Base-by-base conservation (phyloP, 345 rosid genomes). In the Alliaria petiolata region DNA sequence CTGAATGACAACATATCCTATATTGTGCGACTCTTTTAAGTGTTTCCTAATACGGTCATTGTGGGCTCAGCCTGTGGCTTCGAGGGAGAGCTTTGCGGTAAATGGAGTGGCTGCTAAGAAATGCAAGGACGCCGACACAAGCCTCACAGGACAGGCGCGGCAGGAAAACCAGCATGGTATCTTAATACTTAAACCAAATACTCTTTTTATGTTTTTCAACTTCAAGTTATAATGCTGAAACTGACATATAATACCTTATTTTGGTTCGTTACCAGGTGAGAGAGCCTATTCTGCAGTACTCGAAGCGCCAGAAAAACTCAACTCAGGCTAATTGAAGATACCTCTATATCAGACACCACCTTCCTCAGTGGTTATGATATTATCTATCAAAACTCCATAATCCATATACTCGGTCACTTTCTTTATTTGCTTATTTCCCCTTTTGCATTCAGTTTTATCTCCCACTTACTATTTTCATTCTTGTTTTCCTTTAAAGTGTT, bases 131-230 rank as follows among this genome's bases (percentile, higher is more conserved):
- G 75, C 33, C 8, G 87, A 81, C 4, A 59, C 74, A 10, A 81
- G 70, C 91, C 53, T 78, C 85, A 52, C 95, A 86, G 38, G 92
- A 92, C 1, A 92, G 73, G 71, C 81, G 83, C 52, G 70, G 50
- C 57, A 85, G 92, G 83, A 92, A 95, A 84, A 76, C 95, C 62
- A 95, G 99, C 99, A 85, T 71, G 81, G 99, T 91, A 76, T 38
- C 62, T 35, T 25, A 2, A 69, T 46, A 39, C 68, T 22, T 34
- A 43, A 51, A 70, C 28, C 55, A 25, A 53, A 52, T 19, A 28
- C 67, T 65, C 49, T 62, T n/a, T n/a, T 0, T 33, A 5, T 33
- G 14, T 49, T 7, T 6, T 34, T 20, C 38, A 16, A 0, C 13
- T 31, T 53, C 3, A 31, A 36, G 35, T 55, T n/a, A 53, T 52